Evolutionary conservation across 2,329 filamentous ascomycete species (phyloP).

Genomic region (Trichoderma endophyticum): DNA sequence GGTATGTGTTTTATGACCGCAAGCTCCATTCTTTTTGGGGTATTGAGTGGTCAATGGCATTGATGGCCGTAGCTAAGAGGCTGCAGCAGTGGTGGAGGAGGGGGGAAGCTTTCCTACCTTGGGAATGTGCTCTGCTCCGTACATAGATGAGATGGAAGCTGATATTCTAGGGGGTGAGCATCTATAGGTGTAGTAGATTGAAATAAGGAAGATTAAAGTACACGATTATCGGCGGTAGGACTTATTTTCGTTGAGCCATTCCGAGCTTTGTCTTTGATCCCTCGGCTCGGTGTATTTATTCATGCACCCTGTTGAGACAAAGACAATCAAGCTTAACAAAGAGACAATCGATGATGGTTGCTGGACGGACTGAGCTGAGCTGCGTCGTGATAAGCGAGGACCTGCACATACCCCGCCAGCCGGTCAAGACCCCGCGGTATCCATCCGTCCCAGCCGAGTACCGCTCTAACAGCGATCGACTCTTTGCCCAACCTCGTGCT

Average conservation of each 20-base stretch:
- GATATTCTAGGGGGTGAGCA: not conserved
- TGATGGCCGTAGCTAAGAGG: not conserved
- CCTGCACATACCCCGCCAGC: constrained; percentile 3
- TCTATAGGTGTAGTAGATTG: not conserved
- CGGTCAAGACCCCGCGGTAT: not conserved
- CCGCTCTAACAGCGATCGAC: not conserved
- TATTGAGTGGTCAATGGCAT: not conserved
- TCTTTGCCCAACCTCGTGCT: not conserved
- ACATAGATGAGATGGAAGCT: not conserved
- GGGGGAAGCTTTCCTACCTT: not conserved
- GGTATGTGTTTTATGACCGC: not conserved
- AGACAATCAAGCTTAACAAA: not conserved
- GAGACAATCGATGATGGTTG: not conserved
- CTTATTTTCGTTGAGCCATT: not conserved
- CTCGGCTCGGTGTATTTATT: not conserved
- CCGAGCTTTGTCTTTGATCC: not conserved
- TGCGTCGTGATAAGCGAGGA: not conserved
- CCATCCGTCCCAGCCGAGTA: not conserved
- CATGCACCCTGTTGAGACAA: not conserved
- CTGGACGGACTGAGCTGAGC: not conserved
- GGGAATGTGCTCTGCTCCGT: not conserved
- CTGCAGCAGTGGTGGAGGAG: not conserved
- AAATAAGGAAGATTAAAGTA: not conserved
- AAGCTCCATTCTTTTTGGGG: not conserved
- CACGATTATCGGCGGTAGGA: not conserved